These are phyloP conservation scores for Cutaneotrichosporon spelunceum DNA, from an alignment of 1,284 basidiomycete genomes.

Conservation along the genomic window DNA sequence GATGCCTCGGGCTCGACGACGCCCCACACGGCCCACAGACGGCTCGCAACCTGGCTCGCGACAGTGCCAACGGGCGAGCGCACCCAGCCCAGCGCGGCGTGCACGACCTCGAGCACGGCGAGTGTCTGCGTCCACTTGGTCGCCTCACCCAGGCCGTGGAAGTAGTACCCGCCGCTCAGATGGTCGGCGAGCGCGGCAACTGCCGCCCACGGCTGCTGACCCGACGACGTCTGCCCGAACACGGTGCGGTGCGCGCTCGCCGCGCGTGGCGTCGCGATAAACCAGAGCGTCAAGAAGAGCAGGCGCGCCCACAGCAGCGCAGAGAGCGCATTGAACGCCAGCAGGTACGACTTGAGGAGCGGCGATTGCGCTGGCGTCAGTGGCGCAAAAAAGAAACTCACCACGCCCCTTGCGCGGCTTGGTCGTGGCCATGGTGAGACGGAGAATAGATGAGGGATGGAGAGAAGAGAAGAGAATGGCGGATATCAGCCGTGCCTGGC, in stretches of 20 bases:
- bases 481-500: neutral
- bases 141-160: slow-evolving; percentile 57
- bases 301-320: slow-evolving; percentile 70
- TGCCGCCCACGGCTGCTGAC: slow-evolving; percentile 5
- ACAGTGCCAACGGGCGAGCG: slow-evolving; percentile 78
- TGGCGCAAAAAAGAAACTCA: neutral
- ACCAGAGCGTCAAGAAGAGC: slow-evolving; percentile 55
- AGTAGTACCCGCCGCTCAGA: slow-evolving; percentile 55
- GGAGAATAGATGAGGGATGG: neutral
- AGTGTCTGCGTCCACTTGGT: slow-evolving; percentile 75
- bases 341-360: slow-evolving; percentile 60
- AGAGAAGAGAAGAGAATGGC: neutral
- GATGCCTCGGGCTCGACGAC: slow-evolving; percentile 61
- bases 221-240: slow-evolving; percentile 14
- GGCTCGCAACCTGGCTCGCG: slow-evolving; percentile 76
- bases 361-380: slow-evolving; percentile 24
- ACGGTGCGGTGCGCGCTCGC: neutral
- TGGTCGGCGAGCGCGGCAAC: slow-evolving; percentile 54
- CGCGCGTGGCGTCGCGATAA: slow-evolving; percentile 35
- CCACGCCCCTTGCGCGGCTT: neutral
- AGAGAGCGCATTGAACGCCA: slow-evolving; percentile 73
- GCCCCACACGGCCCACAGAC: slow-evolving; percentile 85
- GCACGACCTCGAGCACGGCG: slow-evolving; percentile 76
- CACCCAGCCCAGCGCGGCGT: slow-evolving; percentile 79
- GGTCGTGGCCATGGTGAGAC: neutral